Percentiles rank a stretch among this genome's conserved stretches.
These are phyloP conservation scores for Psilocybe subaeruginosa DNA, from an alignment of 768 basidiomycete genomes.

Conservation along the genomic window DNA sequence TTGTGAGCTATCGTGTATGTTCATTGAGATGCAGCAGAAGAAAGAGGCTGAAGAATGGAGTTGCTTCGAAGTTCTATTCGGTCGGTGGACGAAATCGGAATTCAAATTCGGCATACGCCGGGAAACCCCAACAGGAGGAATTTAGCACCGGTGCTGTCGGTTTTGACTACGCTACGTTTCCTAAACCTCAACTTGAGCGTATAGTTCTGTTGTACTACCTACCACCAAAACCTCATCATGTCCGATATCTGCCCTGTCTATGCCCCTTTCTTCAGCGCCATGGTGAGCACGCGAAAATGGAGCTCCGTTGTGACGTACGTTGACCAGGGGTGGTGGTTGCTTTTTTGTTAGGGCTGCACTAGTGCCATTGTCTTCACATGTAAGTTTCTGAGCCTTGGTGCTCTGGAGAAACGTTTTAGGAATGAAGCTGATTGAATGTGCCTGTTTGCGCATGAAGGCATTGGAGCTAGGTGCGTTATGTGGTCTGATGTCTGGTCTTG, in stretches of 20 bases:
- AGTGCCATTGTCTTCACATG: conserved; percentile 98
- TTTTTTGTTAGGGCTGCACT: conserved; percentile 80
- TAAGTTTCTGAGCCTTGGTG: conserved; percentile 42
- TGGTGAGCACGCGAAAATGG: conserved; percentile 57
- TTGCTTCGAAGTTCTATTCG: too few species aligned
- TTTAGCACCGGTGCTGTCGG: conserved; percentile 10
- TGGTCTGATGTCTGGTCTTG: conserved; percentile 10
- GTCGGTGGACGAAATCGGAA: conserved; percentile 8
- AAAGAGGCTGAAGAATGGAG: not conserved
- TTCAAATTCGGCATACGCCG: conserved; percentile 18
- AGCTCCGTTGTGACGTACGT: conserved; percentile 19
- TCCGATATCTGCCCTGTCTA: conserved; percentile 88
- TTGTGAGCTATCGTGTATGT: not conserved
- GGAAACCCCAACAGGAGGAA: not conserved
- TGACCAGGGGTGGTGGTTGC: conserved; percentile 9
- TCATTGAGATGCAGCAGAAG: not conserved
- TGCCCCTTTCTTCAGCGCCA: conserved; percentile 97
- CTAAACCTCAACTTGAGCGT: conserved; percentile 17
- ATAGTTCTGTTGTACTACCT: conserved; percentile 7
- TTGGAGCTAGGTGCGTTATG: conserved; percentile 76
- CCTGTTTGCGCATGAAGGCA: conserved; percentile 48
- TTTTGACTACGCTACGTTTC: conserved; percentile 21
- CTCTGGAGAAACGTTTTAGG: not conserved
- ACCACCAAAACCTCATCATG: conserved; percentile 17
- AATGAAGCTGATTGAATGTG: conserved; percentile 1